These are phyloP conservation scores for Ophiocordyceps unilateralis DNA, from an alignment of 2,329 filamentous ascomycete genomes.

Conservation along the genomic window DNA sequence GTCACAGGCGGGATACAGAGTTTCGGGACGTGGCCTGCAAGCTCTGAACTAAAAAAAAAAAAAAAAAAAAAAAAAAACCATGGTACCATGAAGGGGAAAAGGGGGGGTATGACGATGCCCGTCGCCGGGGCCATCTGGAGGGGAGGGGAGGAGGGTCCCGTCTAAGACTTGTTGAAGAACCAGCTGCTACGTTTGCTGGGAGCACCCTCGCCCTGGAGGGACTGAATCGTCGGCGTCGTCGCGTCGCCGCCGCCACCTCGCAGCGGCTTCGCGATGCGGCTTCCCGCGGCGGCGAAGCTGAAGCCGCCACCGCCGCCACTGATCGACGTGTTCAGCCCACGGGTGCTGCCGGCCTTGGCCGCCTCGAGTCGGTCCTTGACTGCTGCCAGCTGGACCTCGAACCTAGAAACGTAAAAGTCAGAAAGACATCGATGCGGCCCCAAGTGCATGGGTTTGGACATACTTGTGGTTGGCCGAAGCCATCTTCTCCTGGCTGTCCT, in stretches of 20 bases:
- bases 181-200: conserved; percentile 52
- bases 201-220: conserved; percentile 37
- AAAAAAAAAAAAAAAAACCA: background rate
- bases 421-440: background rate
- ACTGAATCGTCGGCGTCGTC: conserved; percentile 37
- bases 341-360: conserved; percentile 80
- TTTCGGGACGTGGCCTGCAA: background rate
- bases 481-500: conserved; percentile 97
- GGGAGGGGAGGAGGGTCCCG: background rate
- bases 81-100: background rate
- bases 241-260: conserved; percentile 34
- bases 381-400: conserved; percentile 89
- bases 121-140: conserved; percentile 2
- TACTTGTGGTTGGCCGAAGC: conserved; percentile 96
- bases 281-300: conserved; percentile 48
- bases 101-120: conserved; percentile 4
- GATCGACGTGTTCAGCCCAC: conserved; percentile 53
- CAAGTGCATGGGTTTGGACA: too few relatives aligned
- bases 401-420: conserved; percentile 35
- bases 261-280: conserved; percentile 52
- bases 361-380: conserved; percentile 97
- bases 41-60: too few relatives aligned
- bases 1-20: background rate
- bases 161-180: conserved; percentile 51
- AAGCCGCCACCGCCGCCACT: conserved; percentile 50